Conservation (phyloP, 192 early-diverging fungal species). For the Linderina pennispora region DNA sequence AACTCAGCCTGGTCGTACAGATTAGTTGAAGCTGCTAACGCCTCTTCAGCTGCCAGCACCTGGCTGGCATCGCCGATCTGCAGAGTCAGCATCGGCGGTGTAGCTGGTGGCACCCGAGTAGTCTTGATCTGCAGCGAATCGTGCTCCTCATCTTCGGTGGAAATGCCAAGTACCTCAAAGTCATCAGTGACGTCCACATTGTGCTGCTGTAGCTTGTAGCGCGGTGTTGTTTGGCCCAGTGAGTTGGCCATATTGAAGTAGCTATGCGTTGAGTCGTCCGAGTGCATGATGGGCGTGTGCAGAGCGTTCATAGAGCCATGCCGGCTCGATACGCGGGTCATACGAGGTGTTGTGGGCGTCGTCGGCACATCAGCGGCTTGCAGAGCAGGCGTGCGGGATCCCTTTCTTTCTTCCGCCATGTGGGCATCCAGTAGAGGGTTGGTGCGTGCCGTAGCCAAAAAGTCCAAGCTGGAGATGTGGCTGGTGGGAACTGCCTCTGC, state of each 20-base stretch:
- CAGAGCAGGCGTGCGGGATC: background rate
- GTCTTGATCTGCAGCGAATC: background rate
- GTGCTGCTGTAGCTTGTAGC: background rate
- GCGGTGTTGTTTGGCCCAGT: background rate
- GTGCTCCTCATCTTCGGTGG: background rate
- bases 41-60: constrained; percentile 52
- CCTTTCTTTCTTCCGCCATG: background rate
- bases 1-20: constrained; percentile 80
- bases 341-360: constrained; percentile 1
- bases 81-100: constrained; percentile 9
- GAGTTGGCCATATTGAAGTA: constrained; percentile 10
- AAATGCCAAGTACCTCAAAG: background rate
- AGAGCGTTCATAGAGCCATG: constrained; percentile 3
- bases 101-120: background rate
- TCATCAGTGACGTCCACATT: constrained; percentile 36
- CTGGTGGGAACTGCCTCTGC: constrained; percentile 72
- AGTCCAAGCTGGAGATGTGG: constrained; percentile 74
- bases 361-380: background rate
- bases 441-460: constrained; percentile 63
- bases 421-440: constrained; percentile 8
- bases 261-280: constrained; percentile 1
- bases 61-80: constrained; percentile 61
- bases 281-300: background rate
- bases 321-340: background rate
- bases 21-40: constrained; percentile 58